phyloP scores from a whole-genome alignment of 306 rosid genomes.

The Malus fusca region DNA sequence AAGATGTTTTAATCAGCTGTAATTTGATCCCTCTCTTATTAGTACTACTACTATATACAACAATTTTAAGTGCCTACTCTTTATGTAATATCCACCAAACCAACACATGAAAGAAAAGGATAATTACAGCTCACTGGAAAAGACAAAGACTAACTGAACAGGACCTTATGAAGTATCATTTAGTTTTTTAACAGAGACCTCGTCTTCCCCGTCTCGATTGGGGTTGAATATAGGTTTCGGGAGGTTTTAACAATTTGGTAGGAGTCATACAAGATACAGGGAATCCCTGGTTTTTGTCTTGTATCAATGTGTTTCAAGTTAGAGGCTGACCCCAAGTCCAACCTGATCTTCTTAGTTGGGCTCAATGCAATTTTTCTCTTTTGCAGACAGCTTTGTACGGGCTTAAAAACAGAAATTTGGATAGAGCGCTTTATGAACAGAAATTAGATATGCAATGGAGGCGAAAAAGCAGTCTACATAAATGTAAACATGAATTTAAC shows the following conservation, averaged over 20 bases:
- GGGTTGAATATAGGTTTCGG: too few species aligned
- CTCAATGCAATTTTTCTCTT: too few species aligned
- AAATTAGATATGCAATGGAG: not conserved
- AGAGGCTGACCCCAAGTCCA: too few species aligned
- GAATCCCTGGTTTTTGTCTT: too few species aligned
- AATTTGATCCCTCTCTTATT: not conserved
- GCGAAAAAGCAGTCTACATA: conserved; percentile 3
- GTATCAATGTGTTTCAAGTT: too few species aligned
- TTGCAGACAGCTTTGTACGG: too few species aligned
- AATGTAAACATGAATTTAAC: not conserved
- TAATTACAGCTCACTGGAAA: not conserved
- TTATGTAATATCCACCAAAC: not conserved
- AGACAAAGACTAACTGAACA: not conserved
- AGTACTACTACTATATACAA: too few species aligned
- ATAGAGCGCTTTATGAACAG: not conserved
- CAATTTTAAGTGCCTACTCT: not conserved
- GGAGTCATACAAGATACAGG: too few species aligned
- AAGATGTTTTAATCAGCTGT: not conserved
- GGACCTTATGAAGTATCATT: not conserved
- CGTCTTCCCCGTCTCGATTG: too few species aligned
- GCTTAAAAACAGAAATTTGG: not conserved
- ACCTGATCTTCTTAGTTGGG: too few species aligned
- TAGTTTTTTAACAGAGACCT: too few species aligned
- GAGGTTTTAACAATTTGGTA: too few species aligned
- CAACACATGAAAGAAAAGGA: not conserved